Percentiles rank a stretch among this genome's conserved stretches.
These are phyloP conservation scores for Nitzschia sp. DNA, from an alignment of 108 stramenopile species.

Conservation along the genomic window DNA sequence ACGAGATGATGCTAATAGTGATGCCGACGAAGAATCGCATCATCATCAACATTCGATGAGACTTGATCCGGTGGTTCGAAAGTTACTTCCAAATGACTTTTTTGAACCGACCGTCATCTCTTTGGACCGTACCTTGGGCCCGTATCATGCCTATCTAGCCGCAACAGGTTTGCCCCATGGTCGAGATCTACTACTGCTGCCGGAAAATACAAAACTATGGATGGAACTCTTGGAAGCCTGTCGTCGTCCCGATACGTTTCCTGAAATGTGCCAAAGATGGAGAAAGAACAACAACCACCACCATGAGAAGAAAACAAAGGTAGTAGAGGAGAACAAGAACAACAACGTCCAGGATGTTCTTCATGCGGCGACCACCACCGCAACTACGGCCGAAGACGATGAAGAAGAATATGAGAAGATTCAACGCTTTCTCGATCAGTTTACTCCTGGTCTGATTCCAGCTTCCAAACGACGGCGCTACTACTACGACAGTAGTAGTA, in stretches of 20 bases:
- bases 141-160: slow-evolving; percentile 12
- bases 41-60: background rate
- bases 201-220: background rate
- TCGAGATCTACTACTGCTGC: background rate
- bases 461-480: background rate
- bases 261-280: slow-evolving; percentile 3
- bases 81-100: background rate
- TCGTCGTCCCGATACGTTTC: background rate
- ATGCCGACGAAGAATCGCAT: background rate
- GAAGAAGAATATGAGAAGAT: background rate
- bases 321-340: no score
- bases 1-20: no score
- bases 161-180: background rate
- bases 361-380: no score
- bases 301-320: no score
- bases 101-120: background rate
- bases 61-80: no score
- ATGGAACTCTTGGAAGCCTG: background rate
- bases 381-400: no score
- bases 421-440: background rate
- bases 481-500: background rate
- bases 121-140: slow-evolving; percentile 1
- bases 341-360: no score
- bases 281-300: background rate
- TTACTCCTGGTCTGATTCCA: slow-evolving; percentile 7